phyloP scores from a whole-genome alignment of 495 filamentous ascomycete genomes.

The Aspergillus wentii region DNA sequence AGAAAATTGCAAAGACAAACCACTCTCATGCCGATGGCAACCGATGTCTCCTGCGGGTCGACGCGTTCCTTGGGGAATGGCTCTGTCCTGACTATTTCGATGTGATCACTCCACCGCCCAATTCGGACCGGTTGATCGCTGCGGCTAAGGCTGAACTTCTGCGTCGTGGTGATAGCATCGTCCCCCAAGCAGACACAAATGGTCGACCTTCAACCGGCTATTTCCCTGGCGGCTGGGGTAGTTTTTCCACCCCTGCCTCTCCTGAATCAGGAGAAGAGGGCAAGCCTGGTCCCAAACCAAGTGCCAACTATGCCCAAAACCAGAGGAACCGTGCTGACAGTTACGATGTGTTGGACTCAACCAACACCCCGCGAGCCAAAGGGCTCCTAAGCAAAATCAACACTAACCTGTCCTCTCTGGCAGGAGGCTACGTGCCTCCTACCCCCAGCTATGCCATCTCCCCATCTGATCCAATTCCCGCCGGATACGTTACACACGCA shows the following conservation, averaged over 20 bases:
- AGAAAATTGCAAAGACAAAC: too few species aligned
- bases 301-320: background rate
- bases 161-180: constrained; percentile 53
- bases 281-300: constrained; percentile 15
- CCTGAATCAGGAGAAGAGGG: constrained; percentile 22
- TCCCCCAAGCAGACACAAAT: constrained; percentile 19
- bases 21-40: constrained; percentile 7
- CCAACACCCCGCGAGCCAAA: constrained; percentile 9
- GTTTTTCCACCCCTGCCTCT: constrained; percentile 15
- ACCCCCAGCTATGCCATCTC: constrained; percentile 81
- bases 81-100: constrained; percentile 89
- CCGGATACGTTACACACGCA: constrained; percentile 88
- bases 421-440: constrained; percentile 61
- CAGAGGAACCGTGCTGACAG: constrained; percentile 31
- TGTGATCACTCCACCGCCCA: constrained; percentile 82
- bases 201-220: constrained; percentile 30
- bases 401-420: constrained; percentile 23
- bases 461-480: constrained; percentile 70
- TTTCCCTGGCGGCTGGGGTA: constrained; percentile 63
- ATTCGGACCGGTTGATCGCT: constrained; percentile 78
- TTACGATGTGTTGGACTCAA: constrained; percentile 17
- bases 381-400: constrained; percentile 22
- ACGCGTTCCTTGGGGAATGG: constrained; percentile 96
- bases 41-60: constrained; percentile 60
- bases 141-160: constrained; percentile 81